phyloP scores from a whole-genome alignment of 805 yeast genomes.

The Candida germanica region DNA sequence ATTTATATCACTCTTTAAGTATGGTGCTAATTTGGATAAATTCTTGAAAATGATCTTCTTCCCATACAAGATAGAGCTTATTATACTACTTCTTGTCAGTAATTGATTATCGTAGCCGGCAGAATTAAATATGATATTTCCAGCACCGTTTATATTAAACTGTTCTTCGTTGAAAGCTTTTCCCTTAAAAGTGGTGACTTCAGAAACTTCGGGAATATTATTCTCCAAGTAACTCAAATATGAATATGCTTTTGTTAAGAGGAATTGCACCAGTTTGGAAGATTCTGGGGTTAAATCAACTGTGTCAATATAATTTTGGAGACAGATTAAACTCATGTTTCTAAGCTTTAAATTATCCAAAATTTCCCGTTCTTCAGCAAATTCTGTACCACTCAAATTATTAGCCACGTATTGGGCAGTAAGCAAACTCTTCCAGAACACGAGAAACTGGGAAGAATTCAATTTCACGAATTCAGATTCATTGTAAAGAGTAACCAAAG shows the following conservation, averaged over 20 bases:
- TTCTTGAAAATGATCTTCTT: conserved; percentile 37
- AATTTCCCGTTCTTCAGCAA: conserved; percentile 25
- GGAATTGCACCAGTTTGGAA: conserved; percentile 38
- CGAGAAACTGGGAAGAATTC: conserved; percentile 42
- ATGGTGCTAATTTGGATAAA: conserved; percentile 29
- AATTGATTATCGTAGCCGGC: conserved; percentile 18
- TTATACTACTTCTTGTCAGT: conserved; percentile 23
- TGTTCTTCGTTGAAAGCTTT: conserved; percentile 26
- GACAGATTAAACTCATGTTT: conserved; percentile 36
- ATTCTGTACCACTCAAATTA: conserved; percentile 15
- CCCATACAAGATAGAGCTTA: conserved; percentile 32
- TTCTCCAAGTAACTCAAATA: conserved; percentile 40
- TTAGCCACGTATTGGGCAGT: conserved; percentile 39
- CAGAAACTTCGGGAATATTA: conserved; percentile 29
- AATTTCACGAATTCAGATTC: conserved; percentile 42
- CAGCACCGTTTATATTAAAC: conserved; percentile 26
- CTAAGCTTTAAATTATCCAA: conserved; percentile 34
- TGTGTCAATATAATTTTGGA: conserved; percentile 36
- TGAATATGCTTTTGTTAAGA: conserved; percentile 39
- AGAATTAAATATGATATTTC: conserved; percentile 29
- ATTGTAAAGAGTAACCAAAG: conserved; percentile 38
- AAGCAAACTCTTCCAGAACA: conserved; percentile 43
- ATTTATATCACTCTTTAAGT: conserved; percentile 37
- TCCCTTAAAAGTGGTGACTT: conserved; percentile 30
- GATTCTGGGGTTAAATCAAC: conserved; percentile 40